Evolutionary conservation across 352 stramenopile genomes (phyloP), one percentile per base, ranked within the genome.

Genomic region (Phytophthora europaea): DNA sequence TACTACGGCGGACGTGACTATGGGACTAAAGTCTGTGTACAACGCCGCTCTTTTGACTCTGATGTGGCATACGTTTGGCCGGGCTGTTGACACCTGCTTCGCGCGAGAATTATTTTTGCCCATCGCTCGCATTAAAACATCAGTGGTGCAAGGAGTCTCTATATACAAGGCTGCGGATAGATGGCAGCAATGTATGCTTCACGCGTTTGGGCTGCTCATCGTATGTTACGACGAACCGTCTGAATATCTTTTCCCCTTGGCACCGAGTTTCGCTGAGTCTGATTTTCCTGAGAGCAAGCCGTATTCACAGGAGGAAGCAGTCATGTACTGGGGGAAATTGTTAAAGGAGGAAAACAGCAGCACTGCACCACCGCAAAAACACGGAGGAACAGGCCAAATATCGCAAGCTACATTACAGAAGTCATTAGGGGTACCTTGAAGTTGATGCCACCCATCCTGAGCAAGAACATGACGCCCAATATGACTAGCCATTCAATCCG

Each of bases 121-220:
- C 28, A 22, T 28, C 33, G 6, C 28, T 73, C 57, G 43, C 13
- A 47, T 60, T 31, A 48, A 60, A 60, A n/a, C 55, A 64, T 33
- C 57, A 56, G 52, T 67, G 59, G 66, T 63, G 36, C 36, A 23
- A 48, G 48, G 56, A 15, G 55, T 65, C 0, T 60, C 65, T 9
- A 65, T 72, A 20, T 71, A 53, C 64, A 61, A 71, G 34, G 28
- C 43, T 5, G 28, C 20, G 0, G 33, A 60, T 23, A 43, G n/a
- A 6, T 70, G 64, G 28, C 23, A 70, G n/a, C 64, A 65, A 15
- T 71, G 56, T 38, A 60, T 65, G 64, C 33, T 60, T 2, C 45
- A 71, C 28, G 64, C 54, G 1, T 62, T 71, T 26, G 50, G 61
- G 7, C 15, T 68, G 33, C 50, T 61, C 2, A 61, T 61, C 16